These are phyloP conservation scores for Paramecium octaurelia DNA, from an alignment of 73 alveolate genomes.

Conservation along the genomic window DNA sequence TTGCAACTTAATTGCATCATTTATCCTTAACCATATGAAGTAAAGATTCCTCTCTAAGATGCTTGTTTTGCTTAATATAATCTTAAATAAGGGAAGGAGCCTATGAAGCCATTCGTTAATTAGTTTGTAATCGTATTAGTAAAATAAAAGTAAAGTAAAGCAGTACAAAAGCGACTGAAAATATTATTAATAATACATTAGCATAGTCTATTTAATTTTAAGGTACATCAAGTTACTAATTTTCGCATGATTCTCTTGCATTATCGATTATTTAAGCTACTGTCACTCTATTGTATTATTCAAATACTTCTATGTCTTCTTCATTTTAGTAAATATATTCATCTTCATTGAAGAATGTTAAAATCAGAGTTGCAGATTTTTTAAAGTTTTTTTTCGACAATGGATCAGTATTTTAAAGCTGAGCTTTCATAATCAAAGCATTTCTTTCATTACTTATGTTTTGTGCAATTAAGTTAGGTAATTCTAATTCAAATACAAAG, in stretches of 20 bases:
- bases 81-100: neutral
- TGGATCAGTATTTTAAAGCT: neutral
- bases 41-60: neutral
- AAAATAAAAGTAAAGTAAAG: no score
- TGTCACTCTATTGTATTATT: conserved; percentile 62
- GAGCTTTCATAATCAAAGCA: neutral
- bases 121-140: neutral
- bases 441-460: conserved; percentile 38
- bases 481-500: conserved; percentile 44
- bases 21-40: neutral
- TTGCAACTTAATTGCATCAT: neutral
- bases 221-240: neutral
- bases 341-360: conserved; percentile 30
- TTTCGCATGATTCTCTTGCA: conserved; percentile 42
- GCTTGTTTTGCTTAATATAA: conserved; percentile 6
- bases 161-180: no score
- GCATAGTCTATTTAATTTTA: neutral
- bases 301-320: conserved; percentile 55
- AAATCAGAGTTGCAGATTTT: neutral
- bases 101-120: neutral
- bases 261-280: conserved; percentile 61
- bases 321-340: conserved; percentile 42
- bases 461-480: neutral
- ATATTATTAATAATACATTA: no score
- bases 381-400: neutral